Conservation (phyloP, 768 basidiomycete species). For the Chalciporus chontae region DNA sequence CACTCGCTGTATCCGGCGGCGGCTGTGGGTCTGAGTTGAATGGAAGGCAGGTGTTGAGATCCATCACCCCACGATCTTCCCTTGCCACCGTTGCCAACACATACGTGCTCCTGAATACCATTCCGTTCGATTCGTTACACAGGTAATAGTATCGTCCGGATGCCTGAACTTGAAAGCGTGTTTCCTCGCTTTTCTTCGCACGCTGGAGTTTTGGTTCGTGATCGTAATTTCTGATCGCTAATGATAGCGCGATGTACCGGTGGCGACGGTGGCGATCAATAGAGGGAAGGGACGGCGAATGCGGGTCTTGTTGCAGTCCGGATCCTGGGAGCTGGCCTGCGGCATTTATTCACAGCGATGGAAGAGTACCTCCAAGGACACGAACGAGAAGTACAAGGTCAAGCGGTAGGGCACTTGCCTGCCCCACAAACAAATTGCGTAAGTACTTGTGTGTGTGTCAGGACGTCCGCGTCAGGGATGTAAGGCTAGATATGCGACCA, state of each 20-base stretch:
- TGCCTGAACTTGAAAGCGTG: no score
- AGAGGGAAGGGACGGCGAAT: slow-evolving; percentile 91
- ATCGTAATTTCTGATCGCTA: background rate
- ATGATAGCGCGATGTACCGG: slow-evolving; percentile 88
- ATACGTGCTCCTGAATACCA: no score
- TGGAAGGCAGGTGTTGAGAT: no score
- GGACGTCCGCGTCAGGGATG: no score
- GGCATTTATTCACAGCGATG: slow-evolving; percentile 61
- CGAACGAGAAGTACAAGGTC: slow-evolving; percentile 71
- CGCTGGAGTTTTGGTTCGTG: background rate
- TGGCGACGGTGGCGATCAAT: slow-evolving; percentile 96
- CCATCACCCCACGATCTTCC: no score
- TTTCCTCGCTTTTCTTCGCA: background rate
- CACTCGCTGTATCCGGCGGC: no score
- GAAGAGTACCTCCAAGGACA: slow-evolving; percentile 66
- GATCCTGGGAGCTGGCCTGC: slow-evolving; percentile 77
- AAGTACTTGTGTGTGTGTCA: no score
- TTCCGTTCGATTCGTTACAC: slow-evolving; percentile 94
- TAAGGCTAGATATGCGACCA: no score
- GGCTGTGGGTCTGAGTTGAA: no score
- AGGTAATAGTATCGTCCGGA: slow-evolving; percentile 82
- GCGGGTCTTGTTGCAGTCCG: slow-evolving; percentile 89
- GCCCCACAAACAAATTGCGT: no score
- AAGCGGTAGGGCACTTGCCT: slow-evolving; percentile 19
- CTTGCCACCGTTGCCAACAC: no score